A percentile compares a stretch with the other conserved stretches of the same genome.
phyloP scores from a whole-genome alignment of 2,329 filamentous ascomycete genomes.

The Colletotrichum chlorophyti region DNA sequence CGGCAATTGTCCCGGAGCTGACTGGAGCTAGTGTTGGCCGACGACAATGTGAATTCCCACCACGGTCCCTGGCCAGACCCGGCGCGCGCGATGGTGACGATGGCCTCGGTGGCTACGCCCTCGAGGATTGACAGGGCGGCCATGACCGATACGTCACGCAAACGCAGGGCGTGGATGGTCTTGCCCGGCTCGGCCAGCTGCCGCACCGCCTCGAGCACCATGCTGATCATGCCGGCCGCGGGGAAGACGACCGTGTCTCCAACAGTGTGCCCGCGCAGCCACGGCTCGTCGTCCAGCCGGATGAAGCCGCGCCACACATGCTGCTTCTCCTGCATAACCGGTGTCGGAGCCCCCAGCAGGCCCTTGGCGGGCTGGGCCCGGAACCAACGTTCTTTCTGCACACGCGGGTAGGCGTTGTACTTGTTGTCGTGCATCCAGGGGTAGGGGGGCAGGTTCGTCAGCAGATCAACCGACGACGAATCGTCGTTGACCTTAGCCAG shows the following conservation, averaged over 20 bases:
- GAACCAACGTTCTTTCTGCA: neutral
- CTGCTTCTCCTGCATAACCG: constrained; percentile 44
- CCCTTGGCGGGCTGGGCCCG: neutral
- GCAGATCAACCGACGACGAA: neutral
- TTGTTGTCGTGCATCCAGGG: constrained; percentile 13
- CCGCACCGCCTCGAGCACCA: constrained; percentile 24
- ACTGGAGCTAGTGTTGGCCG: neutral
- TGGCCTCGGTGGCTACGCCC: constrained; percentile 1
- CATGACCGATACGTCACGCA: neutral
- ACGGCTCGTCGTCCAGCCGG: constrained; percentile 35
- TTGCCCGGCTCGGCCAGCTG: constrained; percentile 15
- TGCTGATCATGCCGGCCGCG: constrained; percentile 43
- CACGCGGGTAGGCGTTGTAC: neutral
- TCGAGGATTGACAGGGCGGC: neutral
- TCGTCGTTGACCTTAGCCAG: constrained; percentile 6
- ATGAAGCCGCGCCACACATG: constrained; percentile 8
- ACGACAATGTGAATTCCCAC: constrained; percentile 18
- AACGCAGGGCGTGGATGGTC: neutral
- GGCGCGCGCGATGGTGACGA: neutral
- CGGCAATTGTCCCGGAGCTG: constrained; percentile 10
- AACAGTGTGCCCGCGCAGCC: constrained; percentile 49
- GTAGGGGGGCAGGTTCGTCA: constrained; percentile 19
- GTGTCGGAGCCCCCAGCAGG: constrained; percentile 22
- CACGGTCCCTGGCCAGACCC: neutral
- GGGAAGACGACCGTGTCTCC: constrained; percentile 48